phyloP scores from a whole-genome alignment of 2,329 filamentous ascomycete genomes.

The Diaporthe sp. region DNA sequence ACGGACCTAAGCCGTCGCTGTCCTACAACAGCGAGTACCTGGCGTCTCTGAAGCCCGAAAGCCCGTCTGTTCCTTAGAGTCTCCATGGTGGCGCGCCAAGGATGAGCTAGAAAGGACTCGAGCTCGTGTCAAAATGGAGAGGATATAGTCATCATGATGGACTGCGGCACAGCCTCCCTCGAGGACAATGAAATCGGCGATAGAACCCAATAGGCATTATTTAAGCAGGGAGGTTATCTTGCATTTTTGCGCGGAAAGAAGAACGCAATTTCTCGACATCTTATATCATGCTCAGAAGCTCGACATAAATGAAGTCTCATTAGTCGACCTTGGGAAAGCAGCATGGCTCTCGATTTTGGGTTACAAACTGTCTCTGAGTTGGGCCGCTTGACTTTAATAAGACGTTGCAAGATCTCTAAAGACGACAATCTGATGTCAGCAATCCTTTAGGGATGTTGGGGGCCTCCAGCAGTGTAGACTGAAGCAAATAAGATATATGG shows the following conservation, averaged over 20 bases:
- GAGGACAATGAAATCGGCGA: not conserved
- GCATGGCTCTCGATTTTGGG: not conserved
- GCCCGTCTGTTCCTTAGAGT: conserved; percentile 1
- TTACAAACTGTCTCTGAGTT: no score
- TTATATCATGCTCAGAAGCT: not conserved
- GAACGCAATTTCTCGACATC: no score
- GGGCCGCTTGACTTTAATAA: not conserved
- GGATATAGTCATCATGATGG: not conserved
- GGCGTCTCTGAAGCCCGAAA: conserved; percentile 12
- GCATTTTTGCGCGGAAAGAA: no score
- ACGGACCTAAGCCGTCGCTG: conserved; percentile 5
- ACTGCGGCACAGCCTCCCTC: not conserved
- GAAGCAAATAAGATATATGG: not conserved
- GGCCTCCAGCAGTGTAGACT: not conserved
- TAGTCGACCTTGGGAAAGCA: not conserved
- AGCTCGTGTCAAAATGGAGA: no score
- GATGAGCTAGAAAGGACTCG: no score
- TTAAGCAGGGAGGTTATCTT: not conserved
- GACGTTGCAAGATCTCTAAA: no score
- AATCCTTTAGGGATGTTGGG: not conserved
- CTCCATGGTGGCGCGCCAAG: not conserved
- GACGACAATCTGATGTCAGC: not conserved
- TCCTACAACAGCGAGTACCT: conserved; percentile 12
- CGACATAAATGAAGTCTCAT: not conserved
- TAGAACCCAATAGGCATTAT: not conserved